phyloP scores from a whole-genome alignment of 73 alveolate genomes.

The Symbiodinium natans region DNA sequence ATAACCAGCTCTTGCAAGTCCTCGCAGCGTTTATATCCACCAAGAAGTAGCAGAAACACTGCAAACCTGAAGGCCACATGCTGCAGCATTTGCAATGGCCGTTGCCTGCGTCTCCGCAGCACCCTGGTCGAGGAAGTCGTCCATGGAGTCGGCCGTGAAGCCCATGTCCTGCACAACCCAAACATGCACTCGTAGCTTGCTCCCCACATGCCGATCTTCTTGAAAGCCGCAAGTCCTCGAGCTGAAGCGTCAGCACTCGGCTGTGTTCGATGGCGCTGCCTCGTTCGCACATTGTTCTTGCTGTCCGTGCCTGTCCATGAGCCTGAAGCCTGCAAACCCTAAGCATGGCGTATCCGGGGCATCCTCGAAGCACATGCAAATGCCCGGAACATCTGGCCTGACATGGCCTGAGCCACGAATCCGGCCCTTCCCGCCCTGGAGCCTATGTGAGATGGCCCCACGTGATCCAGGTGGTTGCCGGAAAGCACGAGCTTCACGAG shows the following conservation, averaged over 20 bases:
- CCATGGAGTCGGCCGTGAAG: conserved; percentile 55
- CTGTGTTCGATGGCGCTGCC: conserved; percentile 84
- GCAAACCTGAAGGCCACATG: background rate
- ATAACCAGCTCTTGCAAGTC: conserved; percentile 58
- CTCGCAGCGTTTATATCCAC: background rate
- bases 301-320: no score
- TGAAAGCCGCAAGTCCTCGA: conserved; percentile 12
- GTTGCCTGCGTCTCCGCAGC: conserved; percentile 77
- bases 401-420: background rate
- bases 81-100: background rate
- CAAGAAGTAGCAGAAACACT: background rate
- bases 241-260: conserved; percentile 50
- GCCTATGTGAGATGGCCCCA: conserved; percentile 79
- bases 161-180: conserved; percentile 48
- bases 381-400: background rate
- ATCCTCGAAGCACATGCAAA: background rate
- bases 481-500: conserved; percentile 66
- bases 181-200: background rate
- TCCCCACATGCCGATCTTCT: background rate
- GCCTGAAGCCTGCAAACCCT: background rate
- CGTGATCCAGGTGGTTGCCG: conserved; percentile 55
- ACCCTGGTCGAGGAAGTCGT: conserved; percentile 67
- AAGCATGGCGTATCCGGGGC: background rate
- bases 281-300: background rate
- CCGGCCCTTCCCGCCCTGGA: background rate